Conservation (phyloP, 106 monocot species). For the Platanthera guangdongensis region DNA sequence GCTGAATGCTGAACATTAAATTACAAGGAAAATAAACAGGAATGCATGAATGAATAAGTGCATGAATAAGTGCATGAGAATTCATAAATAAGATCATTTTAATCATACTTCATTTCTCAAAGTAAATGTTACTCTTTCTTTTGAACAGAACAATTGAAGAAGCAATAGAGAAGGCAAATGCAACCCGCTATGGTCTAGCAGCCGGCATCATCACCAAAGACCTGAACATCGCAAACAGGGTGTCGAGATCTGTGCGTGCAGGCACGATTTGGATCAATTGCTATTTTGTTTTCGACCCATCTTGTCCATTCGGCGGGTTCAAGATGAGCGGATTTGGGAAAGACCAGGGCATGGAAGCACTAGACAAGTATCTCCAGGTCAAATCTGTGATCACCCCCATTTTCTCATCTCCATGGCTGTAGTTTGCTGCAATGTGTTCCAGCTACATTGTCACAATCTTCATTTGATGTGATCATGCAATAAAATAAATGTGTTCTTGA, state of each 20-base stretch:
- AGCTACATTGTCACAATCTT: too few species aligned
- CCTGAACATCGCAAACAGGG: slow-evolving; percentile 41
- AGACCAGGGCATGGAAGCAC: slow-evolving; percentile 31
- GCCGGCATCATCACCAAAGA: slow-evolving; percentile 53
- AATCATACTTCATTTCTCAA: too few species aligned
- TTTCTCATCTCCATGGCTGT: slow-evolving; percentile 45
- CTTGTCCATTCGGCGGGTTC: slow-evolving; percentile 40
- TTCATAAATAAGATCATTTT: too few species aligned
- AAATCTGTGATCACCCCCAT: slow-evolving; percentile 51
- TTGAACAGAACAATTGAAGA: slow-evolving; percentile 29
- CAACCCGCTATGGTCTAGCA: slow-evolving; percentile 13
- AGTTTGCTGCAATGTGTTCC: background rate
- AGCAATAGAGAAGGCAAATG: slow-evolving; percentile 1
- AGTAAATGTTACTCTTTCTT: too few species aligned
- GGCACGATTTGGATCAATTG: slow-evolving; percentile 50
- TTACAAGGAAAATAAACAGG: too few species aligned
- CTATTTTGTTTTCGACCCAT: slow-evolving; percentile 40
- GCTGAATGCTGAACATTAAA: too few species aligned
- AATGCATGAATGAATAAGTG: too few species aligned
- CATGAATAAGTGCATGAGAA: too few species aligned
- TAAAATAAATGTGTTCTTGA: too few species aligned
- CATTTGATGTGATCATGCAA: too few species aligned
- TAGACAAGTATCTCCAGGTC: slow-evolving; percentile 32
- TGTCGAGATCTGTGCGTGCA: slow-evolving; percentile 38
- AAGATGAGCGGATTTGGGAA: slow-evolving; percentile 62